Base-by-base conservation (phyloP, 2,329 filamentous ascomycete genomes). In the Dendrostoma leiphaemia region DNA sequence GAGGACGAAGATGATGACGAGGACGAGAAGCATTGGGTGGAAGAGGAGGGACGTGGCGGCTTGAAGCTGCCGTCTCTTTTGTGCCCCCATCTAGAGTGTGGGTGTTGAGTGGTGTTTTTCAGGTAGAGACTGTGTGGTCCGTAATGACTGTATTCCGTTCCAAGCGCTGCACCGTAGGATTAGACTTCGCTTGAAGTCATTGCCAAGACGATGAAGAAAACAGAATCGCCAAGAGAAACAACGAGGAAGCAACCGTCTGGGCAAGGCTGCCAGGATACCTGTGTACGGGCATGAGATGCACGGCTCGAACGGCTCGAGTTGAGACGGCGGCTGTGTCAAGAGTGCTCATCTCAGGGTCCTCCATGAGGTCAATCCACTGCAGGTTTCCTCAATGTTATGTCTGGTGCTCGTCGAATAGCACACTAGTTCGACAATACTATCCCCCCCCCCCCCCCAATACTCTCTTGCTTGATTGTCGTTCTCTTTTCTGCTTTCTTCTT, bases 1-100 rank as follows among this genome's bases (percentile, higher is more conserved):
- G 26, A 63, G 24, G 4, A 41, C 10, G 5, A 60, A 8, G 28
- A 58, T 57, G 26, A 63, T 21, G 4, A 41, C 10, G 5, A 60
- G 8, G 28, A 58, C 58, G n/a, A 60, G 34, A 34, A 59, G 51
- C 5, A 63, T 46, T 6, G 57, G 61, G 4, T 59, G 57, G 21
- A 58, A 12, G 24, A 63, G 48, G 31, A 62, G 55, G 6, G 38
- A 43, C 3, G 59, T 10, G 10, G 54, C 60, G 3, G 57, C 54
- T 15, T 59, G 57, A 29, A 63, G 50, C 35, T 56, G 61, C 19
- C 60, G 56, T 15, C 31, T 47, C 17, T 24, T 48, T 28, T 54
- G 48, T 24, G 50, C 19, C 32, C 59, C 57, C 54, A 59, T 61
- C 13, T 21, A 37, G 4, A 34, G 10, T 7, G 15, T 26, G 6